Evolutionary conservation across 176 grass and related monocot genomes (phyloP).

Genomic region (Oryza glaberrima): DNA sequence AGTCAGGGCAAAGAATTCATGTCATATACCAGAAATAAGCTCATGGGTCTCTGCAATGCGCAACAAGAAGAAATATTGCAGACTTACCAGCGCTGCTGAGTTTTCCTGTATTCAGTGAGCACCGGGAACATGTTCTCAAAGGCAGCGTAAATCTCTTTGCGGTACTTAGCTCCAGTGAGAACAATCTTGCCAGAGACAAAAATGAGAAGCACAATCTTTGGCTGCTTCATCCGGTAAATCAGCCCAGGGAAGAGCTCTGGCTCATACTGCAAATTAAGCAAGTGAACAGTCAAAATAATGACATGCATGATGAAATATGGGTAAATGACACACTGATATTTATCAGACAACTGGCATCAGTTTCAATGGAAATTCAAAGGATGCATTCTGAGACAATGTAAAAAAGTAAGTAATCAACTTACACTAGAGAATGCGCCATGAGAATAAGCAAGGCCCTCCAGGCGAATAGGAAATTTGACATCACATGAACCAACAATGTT

Average conservation of each 20-base stretch:
- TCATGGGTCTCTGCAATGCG: neutral
- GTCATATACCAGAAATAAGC: neutral
- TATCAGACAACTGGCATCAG: neutral
- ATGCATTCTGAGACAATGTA: neutral
- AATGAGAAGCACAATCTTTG: conserved; percentile 70
- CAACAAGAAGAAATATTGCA: neutral
- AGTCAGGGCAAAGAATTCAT: conserved; percentile 1
- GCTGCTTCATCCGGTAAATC: conserved; percentile 70
- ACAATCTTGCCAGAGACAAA: conserved; percentile 82
- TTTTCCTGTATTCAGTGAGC: conserved; percentile 61
- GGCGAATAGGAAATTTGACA: conserved; percentile 77
- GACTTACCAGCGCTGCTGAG: conserved; percentile 52
- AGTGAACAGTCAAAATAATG: neutral
- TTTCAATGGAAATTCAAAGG: neutral
- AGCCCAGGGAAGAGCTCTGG: conserved; percentile 77
- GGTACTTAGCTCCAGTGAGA: conserved; percentile 67
- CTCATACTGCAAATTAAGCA: conserved; percentile 57
- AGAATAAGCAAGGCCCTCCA: conserved; percentile 78
- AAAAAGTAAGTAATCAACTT: conserved; percentile 48
- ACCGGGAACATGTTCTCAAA: conserved; percentile 83
- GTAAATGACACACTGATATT: neutral
- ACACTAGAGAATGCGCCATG: conserved; percentile 78
- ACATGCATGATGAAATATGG: neutral
- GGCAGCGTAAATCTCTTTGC: conserved; percentile 52
- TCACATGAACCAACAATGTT: conserved; percentile 90